Evolutionary conservation across 768 basidiomycete species (phyloP).

Genomic region (Collybia sordida): DNA sequence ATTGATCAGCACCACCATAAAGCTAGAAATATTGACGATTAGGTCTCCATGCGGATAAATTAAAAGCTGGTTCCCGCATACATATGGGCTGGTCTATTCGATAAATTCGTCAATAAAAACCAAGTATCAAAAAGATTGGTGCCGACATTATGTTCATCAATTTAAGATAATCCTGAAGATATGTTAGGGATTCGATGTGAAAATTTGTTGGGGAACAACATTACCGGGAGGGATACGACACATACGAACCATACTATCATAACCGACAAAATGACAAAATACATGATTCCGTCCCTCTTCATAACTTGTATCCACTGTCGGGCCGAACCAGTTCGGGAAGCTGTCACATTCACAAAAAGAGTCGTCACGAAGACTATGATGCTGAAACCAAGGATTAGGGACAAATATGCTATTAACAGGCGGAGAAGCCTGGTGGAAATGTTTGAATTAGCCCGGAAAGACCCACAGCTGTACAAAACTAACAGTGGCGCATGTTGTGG

Average conservation of each 20-base stretch:
- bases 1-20: constrained; percentile 19
- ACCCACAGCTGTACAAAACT: background rate
- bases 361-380: constrained; percentile 14
- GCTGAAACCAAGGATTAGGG: constrained; percentile 16
- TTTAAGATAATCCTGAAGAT: too few species aligned
- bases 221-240: background rate
- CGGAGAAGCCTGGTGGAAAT: background rate
- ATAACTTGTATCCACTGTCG: constrained; percentile 14
- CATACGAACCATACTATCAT: constrained; percentile 17
- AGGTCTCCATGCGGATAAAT: too few species aligned
- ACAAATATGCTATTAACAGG: constrained; percentile 9
- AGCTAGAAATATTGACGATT: constrained; percentile 6
- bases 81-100: too few species aligned
- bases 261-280: constrained; percentile 21
- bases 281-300: constrained; percentile 16
- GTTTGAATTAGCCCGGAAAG: background rate
- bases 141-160: too few species aligned
- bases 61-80: too few species aligned
- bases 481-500: too few species aligned
- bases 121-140: too few species aligned
- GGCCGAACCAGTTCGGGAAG: constrained; percentile 8
- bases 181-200: too few species aligned
- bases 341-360: constrained; percentile 9
- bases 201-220: background rate
- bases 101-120: too few species aligned